These are phyloP conservation scores for Lyophyllum atratum DNA, from an alignment of 768 basidiomycete species.

Conservation along the genomic window DNA sequence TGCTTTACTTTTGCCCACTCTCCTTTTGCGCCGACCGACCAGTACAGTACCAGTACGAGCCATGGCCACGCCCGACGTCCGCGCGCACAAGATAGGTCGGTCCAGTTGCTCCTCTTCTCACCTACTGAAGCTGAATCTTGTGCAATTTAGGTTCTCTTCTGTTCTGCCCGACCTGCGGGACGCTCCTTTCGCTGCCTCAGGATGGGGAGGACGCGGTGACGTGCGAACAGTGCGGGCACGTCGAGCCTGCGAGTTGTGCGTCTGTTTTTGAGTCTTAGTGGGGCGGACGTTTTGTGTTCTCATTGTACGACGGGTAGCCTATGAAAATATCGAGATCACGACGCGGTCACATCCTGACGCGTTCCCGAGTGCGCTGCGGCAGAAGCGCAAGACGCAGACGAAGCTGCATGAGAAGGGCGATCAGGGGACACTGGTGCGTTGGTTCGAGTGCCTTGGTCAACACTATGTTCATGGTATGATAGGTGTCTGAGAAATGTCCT, in stretches of 20 bases:
- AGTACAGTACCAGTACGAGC: too few species aligned
- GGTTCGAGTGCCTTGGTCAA: neutral
- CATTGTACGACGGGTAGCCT: constrained; percentile 45
- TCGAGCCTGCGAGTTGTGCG: constrained; percentile 89
- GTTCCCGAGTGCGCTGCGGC: constrained; percentile 85
- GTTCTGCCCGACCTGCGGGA: constrained; percentile 94
- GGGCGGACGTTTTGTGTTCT: neutral
- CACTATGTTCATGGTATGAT: constrained; percentile 1
- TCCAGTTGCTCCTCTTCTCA: neutral
- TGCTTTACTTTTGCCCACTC: too few species aligned
- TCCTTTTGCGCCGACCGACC: too few species aligned
- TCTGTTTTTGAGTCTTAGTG: constrained; percentile 17
- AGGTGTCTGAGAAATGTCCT: constrained; percentile 92
- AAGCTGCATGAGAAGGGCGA: constrained; percentile 74
- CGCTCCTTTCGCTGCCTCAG: constrained; percentile 79
- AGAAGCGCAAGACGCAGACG: constrained; percentile 89
- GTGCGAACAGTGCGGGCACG: constrained; percentile 88
- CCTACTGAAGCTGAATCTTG: neutral
- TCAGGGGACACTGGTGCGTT: constrained; percentile 53
- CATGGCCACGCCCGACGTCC: too few species aligned
- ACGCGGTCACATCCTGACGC: constrained; percentile 94
- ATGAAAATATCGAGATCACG: constrained; percentile 87
- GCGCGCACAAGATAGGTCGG: neutral
- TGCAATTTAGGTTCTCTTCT: constrained; percentile 73
- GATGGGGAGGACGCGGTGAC: constrained; percentile 72